Base-by-base conservation (phyloP, 139 green algal genomes). In the Picochlorum costavermella region DNA sequence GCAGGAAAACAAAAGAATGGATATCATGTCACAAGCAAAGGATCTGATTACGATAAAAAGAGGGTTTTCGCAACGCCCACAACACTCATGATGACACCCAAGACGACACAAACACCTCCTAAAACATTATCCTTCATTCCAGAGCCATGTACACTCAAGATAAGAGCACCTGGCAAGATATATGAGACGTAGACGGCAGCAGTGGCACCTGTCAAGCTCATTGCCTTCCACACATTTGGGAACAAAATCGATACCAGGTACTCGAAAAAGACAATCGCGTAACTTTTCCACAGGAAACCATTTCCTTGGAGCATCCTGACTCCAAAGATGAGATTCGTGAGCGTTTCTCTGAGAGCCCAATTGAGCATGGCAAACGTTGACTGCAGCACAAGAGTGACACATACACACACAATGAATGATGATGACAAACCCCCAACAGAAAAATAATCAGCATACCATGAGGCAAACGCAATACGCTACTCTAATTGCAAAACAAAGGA, bases 331-430 rank as follows among this genome's bases (percentile, higher is more conserved):
- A 61, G 31, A 36, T 69, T 66, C 45, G 70, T 63, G 23, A 76
- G 40, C 14, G 70, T 76, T 58, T 76, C 64, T 10, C 70, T 45
- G 55, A 76, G 63, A 4, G 70, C 56, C 70, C 70, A 76, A 56
- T 76, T 76, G 4, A 76, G 70, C 64, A 76, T 68, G 16, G 70
- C 70, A 55, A 76, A 76, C 5, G 70, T 76, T 12, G 51, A 31
- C 46, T 53, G 46, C 46, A 53, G n/a, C 16, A 53, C 20, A 23
- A 23, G 20, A 23, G 20, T 23, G 20, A 23, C 20, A 23, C 20
- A 23, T 23, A 23, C 20, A 53, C 4, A 28, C 16, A 55, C 61
- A 31, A 49, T 20, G 20, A 2, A 61, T 33, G n/a, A 44, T 10
- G 56, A 43, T 61, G 16, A 44, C 30, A 61, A 16, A 44, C n/a